Evolutionary conservation across 805 yeast species (phyloP), one percentile per base, ranked within the genome.

Genomic region (Metschnikowia continentalis): DNA sequence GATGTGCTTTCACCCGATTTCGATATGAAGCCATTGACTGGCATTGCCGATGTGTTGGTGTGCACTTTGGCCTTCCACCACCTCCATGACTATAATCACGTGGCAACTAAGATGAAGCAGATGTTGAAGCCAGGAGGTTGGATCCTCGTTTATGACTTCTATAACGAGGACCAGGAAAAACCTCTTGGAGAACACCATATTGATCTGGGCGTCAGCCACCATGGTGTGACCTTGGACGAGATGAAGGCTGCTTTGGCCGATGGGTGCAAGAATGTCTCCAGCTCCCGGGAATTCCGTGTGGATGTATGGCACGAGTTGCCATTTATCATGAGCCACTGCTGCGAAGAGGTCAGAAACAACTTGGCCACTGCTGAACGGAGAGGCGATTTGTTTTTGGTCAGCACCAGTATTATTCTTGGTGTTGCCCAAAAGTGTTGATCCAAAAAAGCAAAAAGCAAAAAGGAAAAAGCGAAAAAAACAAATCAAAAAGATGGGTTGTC

Each of bases 1-100:
- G 75, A 68, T 53, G 59, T 70, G 7, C 46, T 69, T 32, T 68
- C 63, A 42, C 52, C 53, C 3, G 32, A 41, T 6, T 23, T 50
- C 2, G 47, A 46, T 19, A 36, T 42, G 10, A 59, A 57, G 30
- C 46, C 60, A 20, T 48, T 54, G 32, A 19, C 44, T n/a, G 42
- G 57, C 30, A 64, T 57, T 32, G 60, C 46, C 2, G 57, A 74
- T 53, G 58, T 65, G 19, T 63, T 73, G 22, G 49, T 62, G 1
- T 70, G 75, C 45, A 69, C 77, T 1, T 57, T 71, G 19, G 59
- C 75, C 1, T 73, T 66, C 52, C 78, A 75, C 53, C 79, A 75
- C 53, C 52, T 75, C 14, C 61, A 67, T 11, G 61, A 68, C 44
- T 64, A 68, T 46, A 57, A 60, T 17, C 58, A 56, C 2, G 65